Base-by-base conservation (phyloP, 2,329 filamentous ascomycete species). In the Fusarium ramigenum region DNA sequence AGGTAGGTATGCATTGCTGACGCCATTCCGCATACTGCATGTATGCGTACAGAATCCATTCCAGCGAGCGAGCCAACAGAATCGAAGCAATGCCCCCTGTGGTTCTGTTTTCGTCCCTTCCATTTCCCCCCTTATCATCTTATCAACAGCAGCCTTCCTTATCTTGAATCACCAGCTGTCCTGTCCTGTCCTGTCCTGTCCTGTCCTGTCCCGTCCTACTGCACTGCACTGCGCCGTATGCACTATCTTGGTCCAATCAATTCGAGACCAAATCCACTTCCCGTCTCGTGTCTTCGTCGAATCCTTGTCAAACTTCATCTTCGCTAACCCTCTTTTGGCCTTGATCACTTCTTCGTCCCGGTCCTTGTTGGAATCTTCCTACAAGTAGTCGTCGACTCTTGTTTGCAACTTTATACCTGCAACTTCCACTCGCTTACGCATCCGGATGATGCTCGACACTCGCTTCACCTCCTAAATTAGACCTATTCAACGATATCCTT, bases 401-500 rank as follows among this genome's bases (percentile, higher is more conserved):
- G 56, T 64, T 64, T 65, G 52, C 59, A 64, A 57, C 49, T 71
- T 73, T 59, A 67, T 52, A 49, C 39, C 34, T 43, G 39, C 37
- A 39, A 53, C 53, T 57, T 74, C 58, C 71, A 58, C 57, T 74
- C 63, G 59, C 60, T 70, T 52, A 47, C 50, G 73, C 66, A 75
- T 75, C 66, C 49, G 32, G 39, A 69, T 50, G 52, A 76, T 76
- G 73, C 73, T 61, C 63, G 57, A 74, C 74, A 63, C 67, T 76
- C 72, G 74, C 73, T 76, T 73, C 47, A 44, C 66, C 43, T 63
- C 49, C 40, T 57, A 25, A 44, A 23, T 44, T 25, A 59, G 37
- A 60, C n/a, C 40, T 47, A 49, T 57, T 47, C 43, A 56, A 49
- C 63, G 52, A 39, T 50, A 62, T 52, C 32, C 19, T 59, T 36